These are phyloP conservation scores for Erysiphe pulchra DNA, from an alignment of 2,329 filamentous ascomycete genomes.

Conservation along the genomic window DNA sequence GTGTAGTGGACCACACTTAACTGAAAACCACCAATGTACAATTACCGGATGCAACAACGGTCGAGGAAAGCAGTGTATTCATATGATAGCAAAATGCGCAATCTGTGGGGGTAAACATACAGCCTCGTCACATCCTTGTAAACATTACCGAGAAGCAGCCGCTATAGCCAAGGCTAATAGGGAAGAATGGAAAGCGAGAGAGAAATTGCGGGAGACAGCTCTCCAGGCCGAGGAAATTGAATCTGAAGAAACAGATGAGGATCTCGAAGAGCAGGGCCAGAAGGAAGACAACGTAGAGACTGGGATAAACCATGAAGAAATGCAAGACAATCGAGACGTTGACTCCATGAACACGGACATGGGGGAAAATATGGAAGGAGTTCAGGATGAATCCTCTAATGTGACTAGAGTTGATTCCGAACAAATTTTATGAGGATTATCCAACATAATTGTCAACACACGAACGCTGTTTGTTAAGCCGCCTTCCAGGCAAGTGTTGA, in stretches of 20 bases:
- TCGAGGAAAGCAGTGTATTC: not conserved
- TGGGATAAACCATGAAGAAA: too few relatives aligned
- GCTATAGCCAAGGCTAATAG: not conserved
- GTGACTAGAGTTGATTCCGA: not conserved
- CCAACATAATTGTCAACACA: not conserved
- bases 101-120: not conserved
- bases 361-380: not conserved
- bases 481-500: not conserved
- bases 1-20: not conserved
- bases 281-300: too few relatives aligned
- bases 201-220: not conserved
- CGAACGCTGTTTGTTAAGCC: not conserved
- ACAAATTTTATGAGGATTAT: not conserved
- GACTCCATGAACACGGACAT: too few relatives aligned
- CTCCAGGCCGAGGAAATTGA: not conserved
- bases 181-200: not conserved
- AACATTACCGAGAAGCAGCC: not conserved
- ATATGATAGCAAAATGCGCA: not conserved
- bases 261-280: too few relatives aligned
- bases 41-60: not conserved
- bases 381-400: not conserved
- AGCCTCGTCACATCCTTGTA: not conserved
- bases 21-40: not conserved
- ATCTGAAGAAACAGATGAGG: too few relatives aligned
- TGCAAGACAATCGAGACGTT: too few relatives aligned